Conservation (phyloP, 2,329 filamentous ascomycete species). For the Aschersonia sp. region DNA sequence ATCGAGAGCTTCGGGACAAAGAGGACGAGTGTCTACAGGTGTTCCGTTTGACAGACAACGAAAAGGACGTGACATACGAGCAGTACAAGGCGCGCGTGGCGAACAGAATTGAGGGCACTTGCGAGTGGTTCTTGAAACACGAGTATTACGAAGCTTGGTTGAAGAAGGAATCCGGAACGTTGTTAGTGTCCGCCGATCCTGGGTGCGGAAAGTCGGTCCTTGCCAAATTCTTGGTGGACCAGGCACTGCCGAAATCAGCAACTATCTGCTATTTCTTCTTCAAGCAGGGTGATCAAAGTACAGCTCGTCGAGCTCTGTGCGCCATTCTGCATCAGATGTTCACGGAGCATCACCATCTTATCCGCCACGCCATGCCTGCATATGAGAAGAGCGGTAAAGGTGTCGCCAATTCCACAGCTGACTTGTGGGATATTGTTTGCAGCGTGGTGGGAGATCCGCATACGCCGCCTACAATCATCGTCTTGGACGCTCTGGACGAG, state of each 20-base stretch:
- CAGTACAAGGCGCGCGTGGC: no score
- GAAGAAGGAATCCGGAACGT: constrained; percentile 9
- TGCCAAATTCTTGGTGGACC: constrained; percentile 7
- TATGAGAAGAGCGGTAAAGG: no score
- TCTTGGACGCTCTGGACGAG: neutral
- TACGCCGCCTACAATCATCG: neutral
- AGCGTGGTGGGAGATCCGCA: no score
- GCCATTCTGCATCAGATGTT: neutral
- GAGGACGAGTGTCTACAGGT: no score
- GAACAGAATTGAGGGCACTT: constrained; percentile 2
- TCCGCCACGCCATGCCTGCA: neutral
- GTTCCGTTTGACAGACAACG: no score
- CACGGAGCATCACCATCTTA: neutral
- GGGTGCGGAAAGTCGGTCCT: constrained; percentile 24
- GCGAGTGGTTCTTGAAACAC: constrained; percentile 18
- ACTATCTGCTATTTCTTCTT: constrained; percentile 16
- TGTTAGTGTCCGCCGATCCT: constrained; percentile 23
- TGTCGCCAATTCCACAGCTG: neutral
- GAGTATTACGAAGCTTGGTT: constrained; percentile 15
- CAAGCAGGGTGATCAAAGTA: neutral
- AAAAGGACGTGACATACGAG: no score
- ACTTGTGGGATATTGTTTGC: neutral
- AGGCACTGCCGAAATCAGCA: constrained; percentile 8
- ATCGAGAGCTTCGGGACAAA: no score
- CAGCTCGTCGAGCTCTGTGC: constrained; percentile 2